phyloP scores from a whole-genome alignment of 2,329 filamentous ascomycete genomes.

The Dactylellina haptotyla region DNA sequence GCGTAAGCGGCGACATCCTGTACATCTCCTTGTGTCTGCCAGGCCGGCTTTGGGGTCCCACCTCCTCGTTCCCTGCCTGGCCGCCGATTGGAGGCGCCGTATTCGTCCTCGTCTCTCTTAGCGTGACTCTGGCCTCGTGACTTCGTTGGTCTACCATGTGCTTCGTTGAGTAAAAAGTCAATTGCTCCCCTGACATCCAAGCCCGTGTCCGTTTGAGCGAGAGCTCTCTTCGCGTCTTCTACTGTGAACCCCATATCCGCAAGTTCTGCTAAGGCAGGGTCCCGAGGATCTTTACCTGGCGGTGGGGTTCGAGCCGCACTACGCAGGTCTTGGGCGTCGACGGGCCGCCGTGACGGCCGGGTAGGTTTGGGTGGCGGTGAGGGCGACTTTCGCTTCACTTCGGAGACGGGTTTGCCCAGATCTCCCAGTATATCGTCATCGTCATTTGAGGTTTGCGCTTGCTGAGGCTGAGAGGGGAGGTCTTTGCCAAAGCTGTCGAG shows the following conservation, averaged over 20 bases:
- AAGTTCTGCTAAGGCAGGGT: conserved; percentile 78
- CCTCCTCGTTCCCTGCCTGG: conserved; percentile 63
- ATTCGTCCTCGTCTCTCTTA: conserved; percentile 49
- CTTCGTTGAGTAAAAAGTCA: conserved; percentile 88
- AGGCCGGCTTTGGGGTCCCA: conserved; percentile 47
- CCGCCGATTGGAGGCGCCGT: conserved; percentile 8
- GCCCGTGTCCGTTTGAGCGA: conserved; percentile 81
- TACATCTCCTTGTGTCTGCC: conserved; percentile 56
- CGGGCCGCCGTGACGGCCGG: conserved; percentile 62
- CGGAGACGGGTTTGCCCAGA: conserved; percentile 72
- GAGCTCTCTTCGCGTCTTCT: conserved; percentile 81
- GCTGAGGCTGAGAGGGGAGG: neutral
- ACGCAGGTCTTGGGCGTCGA: conserved; percentile 55
- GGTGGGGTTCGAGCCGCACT: conserved; percentile 45
- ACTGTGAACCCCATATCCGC: conserved; percentile 93
- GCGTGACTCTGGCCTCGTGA: conserved; percentile 61
- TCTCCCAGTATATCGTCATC: conserved; percentile 75
- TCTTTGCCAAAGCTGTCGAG: conserved; percentile 52
- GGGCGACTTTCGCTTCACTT: conserved; percentile 62
- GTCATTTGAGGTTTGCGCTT: conserved; percentile 60
- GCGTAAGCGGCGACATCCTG: conserved; percentile 69
- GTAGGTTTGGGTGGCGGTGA: conserved; percentile 63
- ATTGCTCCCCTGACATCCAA: conserved; percentile 86
- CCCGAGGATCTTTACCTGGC: conserved; percentile 55
- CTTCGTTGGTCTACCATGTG: conserved; percentile 83